A percentile compares a stretch with the other conserved stretches of the same genome.
These are phyloP conservation scores for Cyberlindnera lachancei DNA, from an alignment of 805 yeast genomes.

Conservation along the genomic window DNA sequence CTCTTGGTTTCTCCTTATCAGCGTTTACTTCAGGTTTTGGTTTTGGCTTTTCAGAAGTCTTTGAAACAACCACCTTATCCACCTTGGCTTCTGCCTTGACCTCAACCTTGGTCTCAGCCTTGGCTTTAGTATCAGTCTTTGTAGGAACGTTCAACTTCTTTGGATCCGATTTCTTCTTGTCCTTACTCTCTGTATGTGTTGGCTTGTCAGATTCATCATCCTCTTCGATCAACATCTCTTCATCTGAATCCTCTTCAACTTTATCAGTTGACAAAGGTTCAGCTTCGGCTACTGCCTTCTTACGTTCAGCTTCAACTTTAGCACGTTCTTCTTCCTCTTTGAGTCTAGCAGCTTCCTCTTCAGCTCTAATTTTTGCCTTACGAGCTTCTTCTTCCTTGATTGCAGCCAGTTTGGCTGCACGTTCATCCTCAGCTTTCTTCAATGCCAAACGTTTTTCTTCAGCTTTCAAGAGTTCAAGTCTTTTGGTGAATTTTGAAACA, in stretches of 20 bases:
- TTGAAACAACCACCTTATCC: too few relatives aligned
- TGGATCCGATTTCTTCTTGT: neutral
- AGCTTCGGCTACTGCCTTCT: constrained; percentile 1
- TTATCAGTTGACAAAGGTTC: neutral
- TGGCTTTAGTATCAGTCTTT: neutral
- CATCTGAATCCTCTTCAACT: constrained; percentile 1
- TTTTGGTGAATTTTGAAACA: constrained; percentile 6
- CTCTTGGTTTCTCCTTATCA: neutral
- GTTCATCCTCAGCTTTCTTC: constrained; percentile 10
- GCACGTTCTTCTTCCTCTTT: constrained; percentile 6
- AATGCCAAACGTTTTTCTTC: constrained; percentile 11
- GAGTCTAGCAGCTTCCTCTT: constrained; percentile 5
- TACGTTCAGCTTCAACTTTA: neutral
- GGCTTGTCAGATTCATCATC: constrained; percentile 1
- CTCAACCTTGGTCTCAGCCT: neutral
- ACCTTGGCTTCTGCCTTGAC: neutral
- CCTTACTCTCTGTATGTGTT: neutral
- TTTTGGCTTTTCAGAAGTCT: neutral
- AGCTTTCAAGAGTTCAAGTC: constrained; percentile 9
- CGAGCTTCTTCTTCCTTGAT: constrained; percentile 2
- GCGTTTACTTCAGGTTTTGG: neutral
- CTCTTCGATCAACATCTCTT: neutral
- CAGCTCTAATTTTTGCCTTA: constrained; percentile 1
- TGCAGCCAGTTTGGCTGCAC: constrained; percentile 4
- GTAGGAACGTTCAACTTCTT: too few relatives aligned